phyloP scores from a whole-genome alignment of 2,329 filamentous ascomycete species.

The Aulographum hederae region DNA sequence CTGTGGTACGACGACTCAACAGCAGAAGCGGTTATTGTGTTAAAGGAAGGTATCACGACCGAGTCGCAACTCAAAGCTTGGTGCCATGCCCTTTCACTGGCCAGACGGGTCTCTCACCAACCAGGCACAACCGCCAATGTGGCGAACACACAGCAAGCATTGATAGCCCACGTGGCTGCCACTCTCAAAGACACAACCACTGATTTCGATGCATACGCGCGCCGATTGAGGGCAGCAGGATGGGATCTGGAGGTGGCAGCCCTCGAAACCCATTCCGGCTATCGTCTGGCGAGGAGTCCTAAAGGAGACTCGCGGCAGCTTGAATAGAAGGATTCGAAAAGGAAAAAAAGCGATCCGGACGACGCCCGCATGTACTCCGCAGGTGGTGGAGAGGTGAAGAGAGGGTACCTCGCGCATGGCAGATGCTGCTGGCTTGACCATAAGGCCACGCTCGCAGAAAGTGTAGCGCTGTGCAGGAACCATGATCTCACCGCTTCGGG shows the following conservation, averaged over 20 bases:
- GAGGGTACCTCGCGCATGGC: no score
- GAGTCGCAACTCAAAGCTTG: slow-evolving; percentile 39
- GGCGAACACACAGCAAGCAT: neutral
- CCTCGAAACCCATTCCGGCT: slow-evolving; percentile 45
- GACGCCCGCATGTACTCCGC: no score
- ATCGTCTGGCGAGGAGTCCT: slow-evolving; percentile 10
- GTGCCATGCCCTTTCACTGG: slow-evolving; percentile 38
- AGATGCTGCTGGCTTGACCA: no score
- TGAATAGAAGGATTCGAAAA: neutral
- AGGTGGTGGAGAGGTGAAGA: no score
- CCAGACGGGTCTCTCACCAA: slow-evolving; percentile 8
- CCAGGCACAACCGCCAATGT: neutral
- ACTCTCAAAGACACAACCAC: slow-evolving; percentile 5
- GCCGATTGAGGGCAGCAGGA: slow-evolving; percentile 27
- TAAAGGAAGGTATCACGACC: slow-evolving; percentile 39
- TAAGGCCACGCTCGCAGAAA: no score
- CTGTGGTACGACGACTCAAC: slow-evolving; percentile 33
- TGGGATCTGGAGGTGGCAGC: slow-evolving; percentile 50
- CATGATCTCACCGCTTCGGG: no score
- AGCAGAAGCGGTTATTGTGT: slow-evolving; percentile 35
- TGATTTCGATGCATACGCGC: slow-evolving; percentile 27
- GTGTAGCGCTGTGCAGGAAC: no score
- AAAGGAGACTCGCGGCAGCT: no score
- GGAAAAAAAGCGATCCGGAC: neutral
- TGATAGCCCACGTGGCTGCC: neutral